Base-by-base conservation (phyloP, 768 basidiomycete genomes). In the Hericium rajendrae region DNA sequence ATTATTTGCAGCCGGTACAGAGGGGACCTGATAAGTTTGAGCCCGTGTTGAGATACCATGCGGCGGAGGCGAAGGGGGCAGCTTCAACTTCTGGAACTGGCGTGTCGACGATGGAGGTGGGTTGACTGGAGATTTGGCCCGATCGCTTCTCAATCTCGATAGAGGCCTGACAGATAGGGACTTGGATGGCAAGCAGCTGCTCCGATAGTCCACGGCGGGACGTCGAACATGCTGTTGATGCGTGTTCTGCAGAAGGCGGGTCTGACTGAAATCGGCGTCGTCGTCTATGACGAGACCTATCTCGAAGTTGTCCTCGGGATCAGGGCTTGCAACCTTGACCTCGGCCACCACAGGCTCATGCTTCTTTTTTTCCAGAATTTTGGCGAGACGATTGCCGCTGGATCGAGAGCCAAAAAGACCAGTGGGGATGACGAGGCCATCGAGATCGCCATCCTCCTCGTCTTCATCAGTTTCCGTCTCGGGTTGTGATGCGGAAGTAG, bases 281-380 rank as follows among this genome's bases (percentile, higher is more conserved):
- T 89, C 87, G 64, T 86, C 85, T 64, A 94, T 85, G 61, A 91
- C 79, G 54, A 94, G 83, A 13, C 91, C 91, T 59, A 79, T 79
- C 70, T 94, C 91, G 60, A 92, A 91, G 68, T 91, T 88, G 59
- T 92, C 90, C 64, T 93, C 91, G 12, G 76, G 81, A 68, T 90
- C 82, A 15, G 83, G 79, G 57, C 71, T 76, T 24, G 81, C 72
- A 6, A 79, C 66, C 61, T 81, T 85, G 61, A 78, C 68, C 18
- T 71, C 71, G 22, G 78, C 77, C 18, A 82, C 80, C 68, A 81
- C 77, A 63, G 82, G 82, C 22, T 70, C 64, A 62, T 74, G 78
- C 72, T 79, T 81, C 73, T 79, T 81, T 60, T 69, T 68, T 63
- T 82, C 81, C 41, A 81, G 72, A 39, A 82, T 74, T 65, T 74